Conservation (phyloP, 2,329 filamentous ascomycete species). For the Fusarium sp. region DNA sequence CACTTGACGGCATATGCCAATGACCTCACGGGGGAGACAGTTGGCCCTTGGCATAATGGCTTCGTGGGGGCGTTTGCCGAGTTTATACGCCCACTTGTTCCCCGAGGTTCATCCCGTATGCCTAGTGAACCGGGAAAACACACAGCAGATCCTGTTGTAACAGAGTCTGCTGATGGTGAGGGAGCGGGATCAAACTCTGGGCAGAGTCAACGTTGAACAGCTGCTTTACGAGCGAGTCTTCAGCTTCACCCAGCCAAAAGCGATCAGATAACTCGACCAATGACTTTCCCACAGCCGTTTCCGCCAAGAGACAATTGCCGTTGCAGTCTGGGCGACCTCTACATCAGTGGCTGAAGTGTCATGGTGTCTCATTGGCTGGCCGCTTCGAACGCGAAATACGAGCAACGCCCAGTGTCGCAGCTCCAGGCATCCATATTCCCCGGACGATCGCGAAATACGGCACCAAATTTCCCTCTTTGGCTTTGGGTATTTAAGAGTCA, state of each 20-base stretch:
- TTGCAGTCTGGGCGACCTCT: neutral
- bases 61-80: neutral
- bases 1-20: neutral
- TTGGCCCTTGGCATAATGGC: neutral
- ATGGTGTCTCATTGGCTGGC: slow-evolving; percentile 10
- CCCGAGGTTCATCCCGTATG: neutral
- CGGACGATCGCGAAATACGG: neutral
- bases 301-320: neutral
- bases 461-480: accelerated
- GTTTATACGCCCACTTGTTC: neutral
- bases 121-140: neutral
- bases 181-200: neutral
- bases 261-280: neutral
- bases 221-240: neutral
- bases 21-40: neutral
- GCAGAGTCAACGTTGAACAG: neutral
- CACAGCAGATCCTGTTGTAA: neutral
- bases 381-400: slow-evolving; percentile 29
- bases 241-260: neutral
- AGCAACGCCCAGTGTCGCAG: neutral
- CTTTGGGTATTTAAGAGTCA: neutral
- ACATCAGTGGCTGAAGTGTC: slow-evolving; percentile 14
- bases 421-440: slow-evolving; percentile 16
- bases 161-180: neutral
- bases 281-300: neutral